Evolutionary conservation across 2,329 filamentous ascomycete species (phyloP), one percentile per base, ranked within the genome.

Genomic region (Aciculosporium take): DNA sequence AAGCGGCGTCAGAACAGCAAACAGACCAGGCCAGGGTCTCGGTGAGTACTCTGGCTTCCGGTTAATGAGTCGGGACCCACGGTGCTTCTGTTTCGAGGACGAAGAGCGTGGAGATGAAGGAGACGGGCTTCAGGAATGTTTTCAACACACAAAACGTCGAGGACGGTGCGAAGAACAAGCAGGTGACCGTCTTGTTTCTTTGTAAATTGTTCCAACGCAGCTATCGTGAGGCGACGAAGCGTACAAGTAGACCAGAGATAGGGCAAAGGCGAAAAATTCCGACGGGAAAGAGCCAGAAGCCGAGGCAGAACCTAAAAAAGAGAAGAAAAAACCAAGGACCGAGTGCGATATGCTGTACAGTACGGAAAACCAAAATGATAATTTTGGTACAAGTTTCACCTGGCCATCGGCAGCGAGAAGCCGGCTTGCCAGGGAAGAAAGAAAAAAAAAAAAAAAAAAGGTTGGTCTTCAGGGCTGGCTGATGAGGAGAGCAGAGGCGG

Each of bases 51-150:
- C 45, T 42, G 28, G 42, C 48, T 43, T 40, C 47, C 42, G 40
- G 43, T 43, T 43, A 41, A 37, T 37, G 34, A 40, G 41, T 39
- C 37, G 39, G 41, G 40, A 39, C 39, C 39, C 42, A 42, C 44
- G 41, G 41, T 39, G 40, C 37, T 45, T 47, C 41, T 21, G 40
- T 45, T 44, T 42, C 39, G 41, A 47, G 38, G 40, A 45, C 37
- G 40, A 46, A 48, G 28, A 29, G 36, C 30, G 39, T 23, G 40
- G 43, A 39, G 31, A 37, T 32, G 20, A 17, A 36, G 42, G 43
- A 39, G 41, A 46, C 39, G 20, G n/a, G 37, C 20, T 21, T 24
- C 15, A n/a, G n/a, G 20, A 24, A 23, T 13, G 20, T 23, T 13
- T 18, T 23, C 32, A 23, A 17, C 32, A 35, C 20, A 24, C n/a